These are phyloP conservation scores for Hibiscus mutabilis DNA, from an alignment of 345 rosid genomes.

Conservation along the genomic window DNA sequence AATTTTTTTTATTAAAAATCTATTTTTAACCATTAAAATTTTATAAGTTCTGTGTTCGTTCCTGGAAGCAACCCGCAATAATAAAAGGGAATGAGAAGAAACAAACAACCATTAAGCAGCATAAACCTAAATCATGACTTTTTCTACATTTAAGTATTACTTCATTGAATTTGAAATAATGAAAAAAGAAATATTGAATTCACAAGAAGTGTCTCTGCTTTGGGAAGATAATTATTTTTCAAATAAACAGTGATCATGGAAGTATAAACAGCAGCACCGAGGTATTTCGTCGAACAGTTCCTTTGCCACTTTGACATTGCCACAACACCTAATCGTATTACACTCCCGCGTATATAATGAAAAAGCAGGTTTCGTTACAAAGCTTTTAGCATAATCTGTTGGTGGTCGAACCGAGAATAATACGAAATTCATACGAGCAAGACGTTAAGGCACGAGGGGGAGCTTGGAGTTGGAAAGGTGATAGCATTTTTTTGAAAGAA, in stretches of 20 bases:
- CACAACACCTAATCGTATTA: slow-evolving; percentile 30
- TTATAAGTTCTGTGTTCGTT: too few relatives aligned
- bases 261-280: slow-evolving; percentile 30
- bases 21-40: too few relatives aligned
- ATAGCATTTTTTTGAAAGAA: not conserved
- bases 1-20: too few relatives aligned
- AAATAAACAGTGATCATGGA: slow-evolving; percentile 33
- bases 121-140: too few relatives aligned
- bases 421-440: slow-evolving; percentile 8
- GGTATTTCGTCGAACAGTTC: slow-evolving; percentile 42
- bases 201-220: slow-evolving; percentile 26
- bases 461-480: slow-evolving; percentile 6
- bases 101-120: too few relatives aligned
- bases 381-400: slow-evolving; percentile 11
- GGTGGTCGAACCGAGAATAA: slow-evolving; percentile 21
- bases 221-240: slow-evolving; percentile 21
- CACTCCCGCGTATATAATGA: slow-evolving; percentile 12
- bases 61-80: too few relatives aligned
- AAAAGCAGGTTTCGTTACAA: not conserved
- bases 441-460: not conserved
- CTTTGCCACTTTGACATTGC: slow-evolving; percentile 30
- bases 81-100: too few relatives aligned
- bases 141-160: too few relatives aligned
- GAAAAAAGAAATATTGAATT: too few relatives aligned
- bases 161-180: too few relatives aligned